Percentiles rank a stretch among this genome's conserved stretches.
Conservation (phyloP, 768 basidiomycete species). For the Phaeotremella fagi region DNA sequence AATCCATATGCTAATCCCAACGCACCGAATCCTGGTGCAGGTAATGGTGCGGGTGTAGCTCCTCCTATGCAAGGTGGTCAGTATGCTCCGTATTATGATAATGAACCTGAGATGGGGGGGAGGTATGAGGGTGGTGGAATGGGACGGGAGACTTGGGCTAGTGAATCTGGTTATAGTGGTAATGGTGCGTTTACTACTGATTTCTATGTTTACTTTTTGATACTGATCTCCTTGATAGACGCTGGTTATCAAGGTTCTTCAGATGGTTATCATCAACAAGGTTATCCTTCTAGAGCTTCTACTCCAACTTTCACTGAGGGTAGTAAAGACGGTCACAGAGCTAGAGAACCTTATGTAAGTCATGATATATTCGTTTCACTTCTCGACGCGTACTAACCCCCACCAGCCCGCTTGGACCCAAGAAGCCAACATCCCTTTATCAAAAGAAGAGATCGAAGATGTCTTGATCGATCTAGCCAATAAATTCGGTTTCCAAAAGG, state of each 20-base stretch:
- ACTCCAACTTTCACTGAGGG: constrained; percentile 71
- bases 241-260: constrained; percentile 15
- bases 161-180: constrained; percentile 40
- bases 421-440: constrained; percentile 90
- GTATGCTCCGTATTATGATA: constrained; percentile 39
- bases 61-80: constrained; percentile 33
- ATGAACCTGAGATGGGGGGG: constrained; percentile 39
- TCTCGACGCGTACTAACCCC: background rate
- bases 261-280: constrained; percentile 36
- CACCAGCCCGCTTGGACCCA: constrained; percentile 74
- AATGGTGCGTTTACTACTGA: constrained; percentile 18
- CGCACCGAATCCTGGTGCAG: constrained; percentile 27
- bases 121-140: constrained; percentile 44
- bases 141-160: constrained; percentile 45
- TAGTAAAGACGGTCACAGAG: constrained; percentile 52
- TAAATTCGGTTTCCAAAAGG: constrained; percentile 99
- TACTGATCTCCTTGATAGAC: constrained; percentile 5
- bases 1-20: constrained; percentile 14
- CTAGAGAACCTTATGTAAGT: constrained; percentile 67
- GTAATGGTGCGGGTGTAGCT: constrained; percentile 28
- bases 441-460: constrained; percentile 98
- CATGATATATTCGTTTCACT: background rate
- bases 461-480: constrained; percentile 94
- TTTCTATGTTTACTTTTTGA: background rate
- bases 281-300: constrained; percentile 60